Base-by-base conservation (phyloP, 805 yeast species). In the Millerozyma acaciae region DNA sequence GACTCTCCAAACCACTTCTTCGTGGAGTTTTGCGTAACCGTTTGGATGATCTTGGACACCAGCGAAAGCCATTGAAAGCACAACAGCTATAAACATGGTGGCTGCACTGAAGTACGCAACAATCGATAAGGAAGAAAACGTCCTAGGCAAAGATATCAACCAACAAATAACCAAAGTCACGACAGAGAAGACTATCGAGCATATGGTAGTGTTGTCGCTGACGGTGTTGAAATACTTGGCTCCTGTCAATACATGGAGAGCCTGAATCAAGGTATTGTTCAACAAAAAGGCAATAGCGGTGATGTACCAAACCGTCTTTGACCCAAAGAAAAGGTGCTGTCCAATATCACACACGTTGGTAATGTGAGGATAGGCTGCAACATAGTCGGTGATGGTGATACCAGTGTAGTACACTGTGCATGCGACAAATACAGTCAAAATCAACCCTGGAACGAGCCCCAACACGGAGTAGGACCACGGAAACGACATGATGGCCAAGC, bases 381-480 rank as follows among this genome's bases (percentile, higher is more conserved):
- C 76, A 48, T 70, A 76, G 37, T 76, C 79, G 28, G 72, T 64
- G 39, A 76, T 65, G 30, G 60, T 70, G n/a, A 66, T 51, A 2
- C 80, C 79, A 1, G 83, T 76, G 53, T 76, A 76, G 19, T 73
- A 55, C 16, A 71, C 76, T 5, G 74, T 65, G 15, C 65, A 39
- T 2, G 80, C 64, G 4, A 76, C 75, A 33, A 70, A 69, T 1
- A 65, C 65, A 0, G 81, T 76, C 30, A 76, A 46, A 18, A 76
- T 70, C 17, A 76, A 55, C 1, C 82, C 83, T 2, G 80, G 79
- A 2, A 76, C 70, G 6, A 76, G 51, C 0, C 83, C 83, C 13
- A 76, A 53, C 3, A 76, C 76, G 3, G 80, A 73, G 44, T 73
- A 76, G 8, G 79, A 72, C 80, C 80, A 75, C 0, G 83, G 83